Percentiles rank a stretch among this genome's conserved stretches.
phyloP scores from a whole-genome alignment of 805 yeast species.

The Allodekkera sacchari region DNA sequence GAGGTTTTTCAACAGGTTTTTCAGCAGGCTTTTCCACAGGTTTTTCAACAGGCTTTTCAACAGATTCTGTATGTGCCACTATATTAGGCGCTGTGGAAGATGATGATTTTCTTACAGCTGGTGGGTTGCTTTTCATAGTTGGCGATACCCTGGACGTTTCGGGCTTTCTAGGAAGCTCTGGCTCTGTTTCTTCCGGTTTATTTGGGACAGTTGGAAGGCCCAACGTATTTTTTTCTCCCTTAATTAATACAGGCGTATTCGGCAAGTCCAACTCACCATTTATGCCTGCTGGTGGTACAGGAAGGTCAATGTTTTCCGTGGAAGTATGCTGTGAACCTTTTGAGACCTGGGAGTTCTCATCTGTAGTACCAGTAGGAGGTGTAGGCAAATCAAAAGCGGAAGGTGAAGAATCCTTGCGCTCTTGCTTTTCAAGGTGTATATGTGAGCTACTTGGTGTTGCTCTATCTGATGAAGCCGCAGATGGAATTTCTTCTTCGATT shows the following conservation, averaged over 20 bases:
- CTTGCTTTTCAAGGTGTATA: no score
- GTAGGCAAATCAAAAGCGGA: slow-evolving; percentile 7
- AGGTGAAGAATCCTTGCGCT: no score
- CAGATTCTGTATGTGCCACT: slow-evolving; percentile 1
- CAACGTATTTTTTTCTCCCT: slow-evolving; percentile 21
- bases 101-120: slow-evolving; percentile 2
- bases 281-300: slow-evolving; percentile 14
- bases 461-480: slow-evolving; percentile 10
- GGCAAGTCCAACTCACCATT: slow-evolving; percentile 21
- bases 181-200: background rate
- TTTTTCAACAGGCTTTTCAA: background rate
- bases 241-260: slow-evolving; percentile 22
- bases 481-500: background rate
- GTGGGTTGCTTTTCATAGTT: background rate
- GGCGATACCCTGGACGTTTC: background rate
- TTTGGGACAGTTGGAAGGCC: slow-evolving; percentile 24
- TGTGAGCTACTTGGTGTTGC: no score
- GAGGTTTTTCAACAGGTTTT: slow-evolving; percentile 3
- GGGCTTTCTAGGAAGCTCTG: slow-evolving; percentile 4
- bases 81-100: slow-evolving; percentile 4
- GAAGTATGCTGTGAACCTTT: background rate
- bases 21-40: background rate
- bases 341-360: background rate
- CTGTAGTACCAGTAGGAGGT: slow-evolving; percentile 6
- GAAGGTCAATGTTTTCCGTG: slow-evolving; percentile 3